These are phyloP conservation scores for Entomortierella parvispora DNA, from an alignment of 192 early-diverging fungal species.

Conservation along the genomic window DNA sequence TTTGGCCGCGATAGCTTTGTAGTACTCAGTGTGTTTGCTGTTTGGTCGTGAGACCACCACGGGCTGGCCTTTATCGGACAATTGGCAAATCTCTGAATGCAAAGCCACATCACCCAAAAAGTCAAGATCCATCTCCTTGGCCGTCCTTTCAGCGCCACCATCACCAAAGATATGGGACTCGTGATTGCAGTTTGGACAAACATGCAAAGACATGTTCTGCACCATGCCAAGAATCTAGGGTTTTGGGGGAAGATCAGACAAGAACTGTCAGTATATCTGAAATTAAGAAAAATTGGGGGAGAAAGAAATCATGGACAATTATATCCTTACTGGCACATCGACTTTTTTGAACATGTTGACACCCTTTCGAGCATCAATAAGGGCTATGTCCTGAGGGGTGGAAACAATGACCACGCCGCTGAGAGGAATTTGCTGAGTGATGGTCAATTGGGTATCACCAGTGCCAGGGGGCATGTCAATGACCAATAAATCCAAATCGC, in stretches of 20 bases:
- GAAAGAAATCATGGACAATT: neutral
- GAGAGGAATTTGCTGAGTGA: conserved; percentile 73
- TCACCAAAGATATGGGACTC: conserved; percentile 84
- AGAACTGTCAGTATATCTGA: neutral
- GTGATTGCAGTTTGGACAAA: conserved; percentile 84
- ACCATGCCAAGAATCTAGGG: conserved; percentile 87
- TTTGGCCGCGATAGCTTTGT: conserved; percentile 61
- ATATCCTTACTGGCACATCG: conserved; percentile 74
- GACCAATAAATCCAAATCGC: conserved; percentile 77
- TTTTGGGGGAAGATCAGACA: conserved; percentile 3
- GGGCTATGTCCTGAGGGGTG: conserved; percentile 91
- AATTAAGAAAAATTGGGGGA: neutral
- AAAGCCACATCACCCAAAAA: conserved; percentile 85
- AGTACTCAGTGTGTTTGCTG: conserved; percentile 58
- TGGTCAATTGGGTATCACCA: conserved; percentile 88
- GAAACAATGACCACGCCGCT: conserved; percentile 86
- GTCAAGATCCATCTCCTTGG: conserved; percentile 71
- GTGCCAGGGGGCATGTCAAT: conserved; percentile 95
- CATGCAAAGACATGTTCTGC: conserved; percentile 88
- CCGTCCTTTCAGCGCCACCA: conserved; percentile 63
- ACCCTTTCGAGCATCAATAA: conserved; percentile 83
- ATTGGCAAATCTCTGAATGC: conserved; percentile 75
- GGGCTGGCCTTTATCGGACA: conserved; percentile 80
- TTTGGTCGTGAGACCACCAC: conserved; percentile 67
- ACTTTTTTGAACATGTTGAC: conserved; percentile 87